A percentile compares a stretch with the other conserved stretches of the same genome.
These are phyloP conservation scores for Acanthamoeba polyphaga DNA, from an alignment of 208 protist genomes.

Conservation along the genomic window DNA sequence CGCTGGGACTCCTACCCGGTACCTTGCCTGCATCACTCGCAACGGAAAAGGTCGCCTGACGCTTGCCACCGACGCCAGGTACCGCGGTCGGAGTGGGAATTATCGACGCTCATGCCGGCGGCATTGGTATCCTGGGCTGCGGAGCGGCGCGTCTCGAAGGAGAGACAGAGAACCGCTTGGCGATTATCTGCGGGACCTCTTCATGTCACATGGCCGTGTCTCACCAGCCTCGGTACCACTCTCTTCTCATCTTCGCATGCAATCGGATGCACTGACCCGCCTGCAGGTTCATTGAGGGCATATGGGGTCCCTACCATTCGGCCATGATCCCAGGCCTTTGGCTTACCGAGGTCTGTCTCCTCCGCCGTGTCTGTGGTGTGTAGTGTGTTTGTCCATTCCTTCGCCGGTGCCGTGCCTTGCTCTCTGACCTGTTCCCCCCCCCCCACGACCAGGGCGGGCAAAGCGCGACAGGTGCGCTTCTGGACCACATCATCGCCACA, in stretches of 20 bases:
- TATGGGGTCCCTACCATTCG: slow-evolving; percentile 53
- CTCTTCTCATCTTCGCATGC: neutral
- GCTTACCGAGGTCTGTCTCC: slow-evolving; percentile 4
- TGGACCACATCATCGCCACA: slow-evolving; percentile 28
- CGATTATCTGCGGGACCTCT: slow-evolving; percentile 6
- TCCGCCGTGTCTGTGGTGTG: neutral
- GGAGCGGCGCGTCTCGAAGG: neutral
- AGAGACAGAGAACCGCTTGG: neutral
- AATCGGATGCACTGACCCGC: neutral
- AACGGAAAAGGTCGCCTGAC: too few relatives aligned
- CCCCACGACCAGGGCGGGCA: neutral
- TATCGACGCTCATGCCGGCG: slow-evolving; percentile 51
- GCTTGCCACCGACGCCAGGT: neutral
- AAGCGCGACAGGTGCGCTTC: slow-evolving; percentile 14
- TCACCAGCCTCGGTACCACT: neutral
- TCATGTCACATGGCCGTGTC: slow-evolving; percentile 41
- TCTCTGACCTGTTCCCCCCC: neutral
- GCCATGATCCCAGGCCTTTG: slow-evolving; percentile 43
- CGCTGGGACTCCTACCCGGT: neutral
- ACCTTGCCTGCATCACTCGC: neutral
- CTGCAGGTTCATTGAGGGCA: slow-evolving; percentile 25
- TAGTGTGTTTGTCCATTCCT: neutral
- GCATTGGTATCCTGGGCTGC: slow-evolving; percentile 12
- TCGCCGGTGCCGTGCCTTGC: neutral
- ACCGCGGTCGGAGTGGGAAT: slow-evolving; percentile 21